phyloP scores from a whole-genome alignment of 352 stramenopile genomes.

The Phytophthora lateralis region DNA sequence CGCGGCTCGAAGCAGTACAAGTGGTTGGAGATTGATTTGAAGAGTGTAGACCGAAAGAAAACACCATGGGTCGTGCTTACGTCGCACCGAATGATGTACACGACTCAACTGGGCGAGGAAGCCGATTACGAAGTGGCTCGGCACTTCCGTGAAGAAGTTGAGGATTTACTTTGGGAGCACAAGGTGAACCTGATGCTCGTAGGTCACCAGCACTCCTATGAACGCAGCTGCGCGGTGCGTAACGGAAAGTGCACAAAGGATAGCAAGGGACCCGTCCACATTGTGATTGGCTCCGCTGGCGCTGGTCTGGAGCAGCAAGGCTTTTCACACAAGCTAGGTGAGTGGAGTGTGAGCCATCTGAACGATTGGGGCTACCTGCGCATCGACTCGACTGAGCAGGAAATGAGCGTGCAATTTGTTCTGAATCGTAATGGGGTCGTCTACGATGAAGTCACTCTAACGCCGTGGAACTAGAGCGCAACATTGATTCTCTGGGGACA shows the following conservation, averaged over 20 bases:
- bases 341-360: constrained; percentile 82
- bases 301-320: constrained; percentile 67
- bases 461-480: constrained; percentile 49
- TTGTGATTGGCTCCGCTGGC: constrained; percentile 86
- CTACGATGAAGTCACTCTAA: constrained; percentile 78
- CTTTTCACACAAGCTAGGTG: constrained; percentile 69
- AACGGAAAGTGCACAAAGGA: constrained; percentile 75
- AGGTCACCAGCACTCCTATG: constrained; percentile 93
- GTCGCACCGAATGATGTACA: constrained; percentile 92
- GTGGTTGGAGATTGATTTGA: constrained; percentile 90
- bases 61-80: constrained; percentile 95
- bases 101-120: constrained; percentile 71
- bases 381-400: constrained; percentile 59
- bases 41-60: constrained; percentile 74
- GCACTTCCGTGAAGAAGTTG: constrained; percentile 88
- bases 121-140: constrained; percentile 71
- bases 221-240: constrained; percentile 87
- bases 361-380: constrained; percentile 84
- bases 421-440: constrained; percentile 81
- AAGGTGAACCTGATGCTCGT: constrained; percentile 92
- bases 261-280: constrained; percentile 81
- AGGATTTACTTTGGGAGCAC: constrained; percentile 87
- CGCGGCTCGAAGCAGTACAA: constrained; percentile 87
- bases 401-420: constrained; percentile 79
- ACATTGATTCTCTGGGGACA: background rate